phyloP scores from a whole-genome alignment of 2,329 filamentous ascomycete species.

The Gaeumannomyces sp. region DNA sequence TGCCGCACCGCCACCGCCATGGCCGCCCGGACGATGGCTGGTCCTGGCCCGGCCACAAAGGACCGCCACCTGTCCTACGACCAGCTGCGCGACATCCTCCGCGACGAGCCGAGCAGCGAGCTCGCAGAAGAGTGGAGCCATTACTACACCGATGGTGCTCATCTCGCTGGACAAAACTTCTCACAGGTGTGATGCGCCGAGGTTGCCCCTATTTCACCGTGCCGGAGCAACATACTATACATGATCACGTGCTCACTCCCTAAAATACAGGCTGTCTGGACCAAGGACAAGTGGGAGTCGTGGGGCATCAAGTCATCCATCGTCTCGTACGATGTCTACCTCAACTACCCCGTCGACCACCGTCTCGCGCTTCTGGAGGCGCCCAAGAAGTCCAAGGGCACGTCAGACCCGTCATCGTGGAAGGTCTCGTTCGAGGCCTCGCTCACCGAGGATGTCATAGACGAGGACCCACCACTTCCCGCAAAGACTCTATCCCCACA shows the following conservation, averaged over 20 bases:
- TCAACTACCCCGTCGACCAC: constrained; percentile 72
- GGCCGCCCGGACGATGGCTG: constrained; percentile 22
- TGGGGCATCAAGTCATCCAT: constrained; percentile 62
- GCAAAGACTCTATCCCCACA: constrained; percentile 69
- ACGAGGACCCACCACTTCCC: constrained; percentile 73
- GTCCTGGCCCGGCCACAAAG: constrained; percentile 23
- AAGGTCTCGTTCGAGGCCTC: constrained; percentile 71
- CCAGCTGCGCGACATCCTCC: constrained; percentile 49
- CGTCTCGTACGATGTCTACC: constrained; percentile 66
- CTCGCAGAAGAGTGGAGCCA: constrained; percentile 64
- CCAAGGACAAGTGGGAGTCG: constrained; percentile 63
- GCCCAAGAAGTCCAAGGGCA: constrained; percentile 24
- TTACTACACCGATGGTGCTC: constrained; percentile 72
- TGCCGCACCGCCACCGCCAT: constrained; percentile 26
- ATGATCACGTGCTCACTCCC: background rate
- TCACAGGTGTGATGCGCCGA: constrained; percentile 31
- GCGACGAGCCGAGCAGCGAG: constrained; percentile 51
- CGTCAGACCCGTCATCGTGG: constrained; percentile 34
- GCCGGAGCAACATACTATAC: no score
- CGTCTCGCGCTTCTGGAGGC: constrained; percentile 60
- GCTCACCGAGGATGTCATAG: constrained; percentile 75
- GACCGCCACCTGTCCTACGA: constrained; percentile 34
- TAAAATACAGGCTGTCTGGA: constrained; percentile 61
- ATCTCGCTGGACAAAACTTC: constrained; percentile 71
- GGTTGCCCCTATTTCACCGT: background rate